A percentile compares a stretch with the other conserved stretches of the same genome.
Evolutionary conservation across 169 alveolate genomes (phyloP).

Genomic region (Plasmodium relictum): DNA sequence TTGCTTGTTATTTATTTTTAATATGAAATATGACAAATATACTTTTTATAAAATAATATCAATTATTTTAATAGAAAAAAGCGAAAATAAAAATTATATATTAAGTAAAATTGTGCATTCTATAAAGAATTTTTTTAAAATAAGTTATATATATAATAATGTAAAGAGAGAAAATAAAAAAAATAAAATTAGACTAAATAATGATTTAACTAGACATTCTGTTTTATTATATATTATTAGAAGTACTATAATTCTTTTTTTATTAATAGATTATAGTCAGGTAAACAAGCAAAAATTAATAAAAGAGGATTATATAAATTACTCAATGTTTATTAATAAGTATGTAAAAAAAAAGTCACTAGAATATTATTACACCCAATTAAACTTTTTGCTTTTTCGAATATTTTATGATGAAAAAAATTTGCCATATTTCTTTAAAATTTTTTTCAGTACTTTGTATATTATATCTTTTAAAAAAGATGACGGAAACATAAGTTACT

Average conservation of each 20-base stretch:
- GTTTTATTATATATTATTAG: slow-evolving; percentile 48
- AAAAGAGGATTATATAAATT: slow-evolving; percentile 39
- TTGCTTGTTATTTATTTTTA: slow-evolving; percentile 42
- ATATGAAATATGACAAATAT: slow-evolving; percentile 28
- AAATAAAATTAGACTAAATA: slow-evolving; percentile 38
- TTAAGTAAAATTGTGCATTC: slow-evolving; percentile 48
- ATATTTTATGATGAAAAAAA: slow-evolving; percentile 66
- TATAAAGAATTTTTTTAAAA: slow-evolving; percentile 32
- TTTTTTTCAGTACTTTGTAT: slow-evolving; percentile 69
- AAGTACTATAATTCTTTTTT: slow-evolving; percentile 43
- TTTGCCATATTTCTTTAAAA: slow-evolving; percentile 63
- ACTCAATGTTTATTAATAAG: slow-evolving; percentile 19
- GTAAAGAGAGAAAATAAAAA: slow-evolving; percentile 41
- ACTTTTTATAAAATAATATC: slow-evolving; percentile 47
- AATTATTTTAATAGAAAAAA: slow-evolving; percentile 36
- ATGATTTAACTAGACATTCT: slow-evolving; percentile 49
- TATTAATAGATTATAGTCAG: slow-evolving; percentile 51
- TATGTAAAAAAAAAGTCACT: slow-evolving; percentile 55
- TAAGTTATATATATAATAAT: slow-evolving; percentile 19
- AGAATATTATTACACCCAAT: slow-evolving; percentile 68
- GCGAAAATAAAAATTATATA: slow-evolving; percentile 50
- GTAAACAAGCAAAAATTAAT: slow-evolving; percentile 15
- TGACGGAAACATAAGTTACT: slow-evolving; percentile 28
- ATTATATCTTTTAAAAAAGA: slow-evolving; percentile 50
- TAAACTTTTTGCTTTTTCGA: slow-evolving; percentile 52